Base-by-base conservation (phyloP, 2,329 filamentous ascomycete genomes). In the Penicillium sp. region DNA sequence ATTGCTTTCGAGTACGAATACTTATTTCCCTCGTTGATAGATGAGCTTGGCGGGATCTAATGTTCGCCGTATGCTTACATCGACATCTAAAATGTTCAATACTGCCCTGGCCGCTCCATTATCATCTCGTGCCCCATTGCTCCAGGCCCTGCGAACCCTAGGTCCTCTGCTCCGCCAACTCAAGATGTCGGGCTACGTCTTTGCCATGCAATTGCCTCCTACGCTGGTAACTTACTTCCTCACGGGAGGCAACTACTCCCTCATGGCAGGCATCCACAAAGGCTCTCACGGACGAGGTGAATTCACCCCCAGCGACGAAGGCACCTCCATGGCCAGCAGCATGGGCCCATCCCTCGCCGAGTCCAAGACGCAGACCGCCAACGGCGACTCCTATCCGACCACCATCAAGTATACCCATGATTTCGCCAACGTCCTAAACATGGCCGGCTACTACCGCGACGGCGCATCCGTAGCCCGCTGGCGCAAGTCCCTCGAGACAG, bases 361-460 rank as follows among this genome's bases (percentile, higher is more conserved):
- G 65, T 76, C 80, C 61, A 70, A 75, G 17, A 77, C 75, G 4
- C 60, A 69, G 26, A 78, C 70, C 10, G 68, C 61, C 28, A 58
- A 61, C 28, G 71, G 68, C 24, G 74, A 77, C 35, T 66, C 69
- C 13, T 84, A 83, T 65, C 80, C 78, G 17, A 58, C 73, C 2
- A 79, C 78, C 2, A 78, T 85, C 62, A 56, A 68, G 22, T 69
- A 67, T 35, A 68, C 73, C 28, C 78, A 83, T 13, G 72, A 78
- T 2, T 70, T 73, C 33, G 79, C 78, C 26, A 83, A 82, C 60
- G 84, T 85, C 75, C 73, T 78, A 13, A 78, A 85, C 63, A 83
- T 83, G 68, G 81, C 84, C 26, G 74, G 78, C 13, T 81, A 86
- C 58, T 88, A 88, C 72, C 81, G 84, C 35, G 80, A 88, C 47